phyloP scores from a whole-genome alignment of 2,329 filamentous ascomycete genomes.

The Purpureocillium takamizusanense region DNA sequence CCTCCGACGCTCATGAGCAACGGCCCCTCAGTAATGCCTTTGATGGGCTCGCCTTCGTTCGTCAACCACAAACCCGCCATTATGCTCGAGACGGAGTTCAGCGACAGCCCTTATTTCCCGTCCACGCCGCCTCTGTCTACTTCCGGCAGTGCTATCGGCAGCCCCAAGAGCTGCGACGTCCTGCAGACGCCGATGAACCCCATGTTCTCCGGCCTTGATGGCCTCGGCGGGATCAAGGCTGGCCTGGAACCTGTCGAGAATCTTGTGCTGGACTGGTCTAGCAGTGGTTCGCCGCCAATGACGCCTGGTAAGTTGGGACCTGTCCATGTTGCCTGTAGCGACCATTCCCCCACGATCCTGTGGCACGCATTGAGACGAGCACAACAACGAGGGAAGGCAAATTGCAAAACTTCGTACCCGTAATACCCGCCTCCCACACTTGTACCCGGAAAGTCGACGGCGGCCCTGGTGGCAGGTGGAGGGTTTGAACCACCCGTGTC shows the following conservation, averaged over 20 bases:
- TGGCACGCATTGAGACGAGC: too few relatives aligned
- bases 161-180: conserved; percentile 69
- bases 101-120: conserved; percentile 65
- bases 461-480: too few relatives aligned
- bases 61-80: conserved; percentile 70
- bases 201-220: conserved; percentile 64
- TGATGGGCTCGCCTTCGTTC: conserved; percentile 66
- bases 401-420: too few relatives aligned
- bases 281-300: conserved; percentile 72
- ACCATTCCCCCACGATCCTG: too few relatives aligned
- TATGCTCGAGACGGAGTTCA: conserved; percentile 68
- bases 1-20: conserved; percentile 47
- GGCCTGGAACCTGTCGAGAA: conserved; percentile 65
- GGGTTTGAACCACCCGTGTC: not conserved
- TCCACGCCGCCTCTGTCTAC: conserved; percentile 82
- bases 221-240: conserved; percentile 56
- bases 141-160: conserved; percentile 76
- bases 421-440: too few relatives aligned
- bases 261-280: conserved; percentile 69
- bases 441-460: too few relatives aligned
- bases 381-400: too few relatives aligned
- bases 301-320: conserved; percentile 67
- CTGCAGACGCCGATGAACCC: conserved; percentile 77
- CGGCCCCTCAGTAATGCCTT: conserved; percentile 58
- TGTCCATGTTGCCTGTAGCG: too few relatives aligned